These are phyloP conservation scores for Hippophae gyantsensis DNA, from an alignment of 306 rosid species.

Conservation along the genomic window DNA sequence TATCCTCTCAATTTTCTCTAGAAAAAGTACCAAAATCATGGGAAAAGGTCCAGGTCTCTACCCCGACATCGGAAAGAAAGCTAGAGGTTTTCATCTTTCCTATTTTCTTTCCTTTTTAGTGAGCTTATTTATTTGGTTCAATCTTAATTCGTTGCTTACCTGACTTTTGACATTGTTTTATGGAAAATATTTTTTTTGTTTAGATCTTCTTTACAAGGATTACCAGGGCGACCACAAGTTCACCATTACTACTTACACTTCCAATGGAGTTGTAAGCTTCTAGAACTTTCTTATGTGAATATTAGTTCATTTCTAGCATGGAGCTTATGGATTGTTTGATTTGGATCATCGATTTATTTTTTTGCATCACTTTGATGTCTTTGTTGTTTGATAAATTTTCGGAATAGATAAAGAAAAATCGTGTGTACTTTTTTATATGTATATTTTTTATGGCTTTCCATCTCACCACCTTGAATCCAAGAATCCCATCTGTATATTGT, in stretches of 20 bases:
- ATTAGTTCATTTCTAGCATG: background rate
- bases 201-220: slow-evolving; percentile 89
- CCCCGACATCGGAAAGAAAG: slow-evolving; percentile 79
- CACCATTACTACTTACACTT: slow-evolving; percentile 65
- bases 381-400: slow-evolving; percentile 10
- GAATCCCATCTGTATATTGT: no score
- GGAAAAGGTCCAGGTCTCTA: slow-evolving; percentile 96
- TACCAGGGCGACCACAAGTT: slow-evolving; percentile 92
- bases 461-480: no score
- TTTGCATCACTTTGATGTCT: background rate
- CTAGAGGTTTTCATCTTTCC: slow-evolving; percentile 46
- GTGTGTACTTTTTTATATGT: background rate
- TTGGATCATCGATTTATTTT: background rate
- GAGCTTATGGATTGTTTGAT: background rate
- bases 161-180: background rate
- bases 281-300: background rate
- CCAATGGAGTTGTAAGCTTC: slow-evolving; percentile 60
- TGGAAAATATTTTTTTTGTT: background rate
- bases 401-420: background rate
- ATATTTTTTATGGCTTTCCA: background rate
- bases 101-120: background rate
- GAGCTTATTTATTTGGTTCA: background rate
- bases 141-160: background rate
- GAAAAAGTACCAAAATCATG: slow-evolving; percentile 31
- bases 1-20: slow-evolving; percentile 23